Conservation (phyloP, 1,284 basidiomycete genomes). For the Ceratobasidium sp. region DNA sequence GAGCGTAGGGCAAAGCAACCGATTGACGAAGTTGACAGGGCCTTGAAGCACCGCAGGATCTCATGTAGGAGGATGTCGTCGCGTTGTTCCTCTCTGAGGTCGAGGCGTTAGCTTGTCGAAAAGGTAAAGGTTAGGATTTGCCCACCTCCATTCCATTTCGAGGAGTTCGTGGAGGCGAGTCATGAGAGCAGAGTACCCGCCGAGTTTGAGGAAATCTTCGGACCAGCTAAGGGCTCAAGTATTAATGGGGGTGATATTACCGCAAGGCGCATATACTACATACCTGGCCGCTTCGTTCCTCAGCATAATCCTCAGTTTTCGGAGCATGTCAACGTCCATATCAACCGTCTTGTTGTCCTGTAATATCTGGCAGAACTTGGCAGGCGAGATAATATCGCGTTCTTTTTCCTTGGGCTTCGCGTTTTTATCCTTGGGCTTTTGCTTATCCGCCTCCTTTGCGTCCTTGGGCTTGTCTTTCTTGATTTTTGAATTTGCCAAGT, state of each 20-base stretch:
- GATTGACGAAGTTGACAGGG: conserved; percentile 88
- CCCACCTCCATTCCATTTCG: conserved; percentile 93
- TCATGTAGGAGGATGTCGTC: conserved; percentile 96
- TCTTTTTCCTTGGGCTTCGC: conserved; percentile 61
- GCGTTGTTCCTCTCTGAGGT: conserved; percentile 90
- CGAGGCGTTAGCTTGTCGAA: conserved; percentile 23
- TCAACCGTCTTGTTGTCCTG: conserved; percentile 71
- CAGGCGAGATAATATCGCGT: conserved; percentile 61
- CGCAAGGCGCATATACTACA: conserved; percentile 47
- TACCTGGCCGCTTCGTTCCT: conserved; percentile 88
- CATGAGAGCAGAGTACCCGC: conserved; percentile 87
- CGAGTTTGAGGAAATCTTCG: conserved; percentile 83
- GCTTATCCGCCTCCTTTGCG: conserved; percentile 41
- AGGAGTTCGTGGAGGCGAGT: conserved; percentile 91
- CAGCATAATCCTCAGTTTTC: conserved; percentile 80
- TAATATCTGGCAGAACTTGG: conserved; percentile 71
- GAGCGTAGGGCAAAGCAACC: conserved; percentile 84
- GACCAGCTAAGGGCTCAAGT: conserved; percentile 74
- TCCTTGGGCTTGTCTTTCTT: conserved; percentile 43
- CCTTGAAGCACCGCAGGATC: conserved; percentile 92
- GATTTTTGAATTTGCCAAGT: conserved; percentile 23
- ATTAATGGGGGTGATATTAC: conserved; percentile 40
- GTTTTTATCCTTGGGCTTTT: conserved; percentile 52
- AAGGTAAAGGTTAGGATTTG: background rate
- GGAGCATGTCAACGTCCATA: conserved; percentile 77